Evolutionary conservation across 1,284 basidiomycete genomes (phyloP), one percentile per base, ranked within the genome.

Genomic region (Apiotrichum gracile): DNA sequence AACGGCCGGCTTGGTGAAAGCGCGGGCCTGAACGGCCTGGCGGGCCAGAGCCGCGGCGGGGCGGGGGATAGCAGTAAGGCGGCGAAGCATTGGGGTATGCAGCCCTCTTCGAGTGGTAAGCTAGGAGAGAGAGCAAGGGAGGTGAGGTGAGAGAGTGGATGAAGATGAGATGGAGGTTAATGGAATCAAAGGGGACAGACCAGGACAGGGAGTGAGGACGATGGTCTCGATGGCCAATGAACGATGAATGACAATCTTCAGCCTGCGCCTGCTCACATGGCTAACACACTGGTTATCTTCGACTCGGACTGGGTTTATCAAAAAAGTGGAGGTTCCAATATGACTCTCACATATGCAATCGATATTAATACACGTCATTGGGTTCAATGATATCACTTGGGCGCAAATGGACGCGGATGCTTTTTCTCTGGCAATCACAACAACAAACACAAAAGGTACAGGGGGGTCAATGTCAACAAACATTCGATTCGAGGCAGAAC

Each of bases 31-130:
- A 35, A 47, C 46, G 35, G 58, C 27, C 19, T 59, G 45, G 42
- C 52, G 50, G 22, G 58, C 37, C 22, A 60, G 48, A 34, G 58
- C 45, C 31, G 51, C 50, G 27, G 52, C 43, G 22, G 65, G 52
- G 50, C 59, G 56, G 35, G 59, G 49, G 43, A 67, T 47, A 24
- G 63, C 54, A 41, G 66, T 44, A 48, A 64, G 49, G 48, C 66
- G 60, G 47, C 65, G 61, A 42, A 72, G 58, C 66, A 72, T 73
- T 38, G 47, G 35, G 50, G 35, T n/a, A 27, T 42, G 50, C 29
- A 41, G 45, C 53, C 57, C 57, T 55, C 51, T n/a, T 40, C 19
- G 35, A 27, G 24, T 38, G 21, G 22, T 35, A 24, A 27, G 26
- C n/a, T 31, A 43, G 25, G 25, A 13, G 55, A 39, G 12, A 40